These are phyloP conservation scores for Austroboletus eburneus DNA, from an alignment of 768 basidiomycete genomes.

Conservation along the genomic window DNA sequence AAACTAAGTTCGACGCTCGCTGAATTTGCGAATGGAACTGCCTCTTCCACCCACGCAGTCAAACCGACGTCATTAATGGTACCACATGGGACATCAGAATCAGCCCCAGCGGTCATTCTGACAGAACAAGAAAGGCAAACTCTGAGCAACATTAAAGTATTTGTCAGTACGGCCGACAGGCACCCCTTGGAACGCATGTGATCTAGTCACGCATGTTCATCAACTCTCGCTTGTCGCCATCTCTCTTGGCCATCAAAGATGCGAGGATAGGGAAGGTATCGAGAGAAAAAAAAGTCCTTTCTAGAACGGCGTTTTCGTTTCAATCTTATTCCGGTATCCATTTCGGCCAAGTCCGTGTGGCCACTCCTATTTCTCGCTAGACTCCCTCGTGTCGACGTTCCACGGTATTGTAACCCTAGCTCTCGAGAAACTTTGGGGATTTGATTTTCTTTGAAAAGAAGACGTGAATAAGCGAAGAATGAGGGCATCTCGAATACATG, in stretches of 20 bases:
- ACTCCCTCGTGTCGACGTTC: background rate
- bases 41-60: constrained; percentile 1
- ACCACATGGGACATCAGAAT: constrained; percentile 22
- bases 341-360: background rate
- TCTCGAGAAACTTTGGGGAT: constrained; percentile 18
- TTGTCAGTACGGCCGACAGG: constrained; percentile 66
- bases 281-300: background rate
- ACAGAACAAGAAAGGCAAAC: constrained; percentile 30
- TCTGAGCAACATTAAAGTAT: constrained; percentile 45
- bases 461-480: constrained; percentile 1
- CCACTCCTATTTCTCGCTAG: background rate
- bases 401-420: background rate
- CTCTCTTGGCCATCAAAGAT: background rate
- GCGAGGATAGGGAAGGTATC: background rate
- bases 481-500: background rate
- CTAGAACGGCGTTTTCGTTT: background rate
- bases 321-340: background rate
- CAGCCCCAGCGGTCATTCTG: constrained; percentile 14
- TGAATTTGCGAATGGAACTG: constrained; percentile 26
- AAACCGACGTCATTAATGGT: constrained; percentile 26
- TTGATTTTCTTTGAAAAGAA: constrained; percentile 16
- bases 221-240: background rate
- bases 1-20: constrained; percentile 55
- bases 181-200: constrained; percentile 74
- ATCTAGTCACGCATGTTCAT: background rate